A percentile compares a stretch with the other conserved stretches of the same genome.
Conservation (phyloP, 768 basidiomycete genomes). For the Mycena polygramma region DNA sequence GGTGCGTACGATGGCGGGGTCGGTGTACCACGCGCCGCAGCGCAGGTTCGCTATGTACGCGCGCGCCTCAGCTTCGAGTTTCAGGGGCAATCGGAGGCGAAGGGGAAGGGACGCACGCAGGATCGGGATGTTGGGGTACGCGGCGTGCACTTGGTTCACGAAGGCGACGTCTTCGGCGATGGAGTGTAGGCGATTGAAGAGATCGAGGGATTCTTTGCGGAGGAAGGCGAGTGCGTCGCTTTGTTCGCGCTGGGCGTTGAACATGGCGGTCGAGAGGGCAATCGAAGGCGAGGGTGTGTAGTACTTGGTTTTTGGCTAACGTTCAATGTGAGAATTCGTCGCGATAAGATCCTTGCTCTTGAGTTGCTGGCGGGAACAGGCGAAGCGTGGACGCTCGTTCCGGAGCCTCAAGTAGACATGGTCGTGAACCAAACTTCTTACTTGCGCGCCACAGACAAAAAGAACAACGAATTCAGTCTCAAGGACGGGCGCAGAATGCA, state of each 20-base stretch:
- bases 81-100: no score
- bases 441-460: no score
- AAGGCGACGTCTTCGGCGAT: constrained; percentile 84
- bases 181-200: constrained; percentile 91
- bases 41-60: constrained; percentile 88
- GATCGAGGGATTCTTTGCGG: constrained; percentile 78
- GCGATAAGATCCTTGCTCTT: no score
- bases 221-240: constrained; percentile 60
- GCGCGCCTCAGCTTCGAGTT: background rate
- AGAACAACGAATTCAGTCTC: no score
- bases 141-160: constrained; percentile 65
- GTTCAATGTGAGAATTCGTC: no score
- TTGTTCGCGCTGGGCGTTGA: constrained; percentile 18
- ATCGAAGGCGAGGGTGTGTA: no score
- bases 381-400: no score
- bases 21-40: constrained; percentile 94
- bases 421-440: no score
- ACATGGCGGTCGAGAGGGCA: background rate
- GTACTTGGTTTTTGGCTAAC: no score
- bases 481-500: background rate
- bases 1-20: constrained; percentile 68
- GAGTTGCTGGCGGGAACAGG: no score
- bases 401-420: no score
- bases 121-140: constrained; percentile 65
- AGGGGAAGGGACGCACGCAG: constrained; percentile 55